phyloP scores from a whole-genome alignment of 169 alveolate species.

The Plasmodium ovale region DNA sequence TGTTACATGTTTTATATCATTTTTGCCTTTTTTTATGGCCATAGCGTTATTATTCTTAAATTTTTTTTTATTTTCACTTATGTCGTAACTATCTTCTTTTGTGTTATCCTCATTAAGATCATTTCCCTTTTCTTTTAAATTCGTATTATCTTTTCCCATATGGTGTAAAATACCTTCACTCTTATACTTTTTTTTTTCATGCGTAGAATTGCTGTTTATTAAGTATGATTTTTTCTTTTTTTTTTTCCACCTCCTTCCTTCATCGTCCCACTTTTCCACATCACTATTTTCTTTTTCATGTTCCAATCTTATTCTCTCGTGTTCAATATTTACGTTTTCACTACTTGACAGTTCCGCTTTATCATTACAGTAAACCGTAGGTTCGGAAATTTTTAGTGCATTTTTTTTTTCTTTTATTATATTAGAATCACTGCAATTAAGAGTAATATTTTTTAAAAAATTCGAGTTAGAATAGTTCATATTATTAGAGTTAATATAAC shows the following conservation, averaged over 20 bases:
- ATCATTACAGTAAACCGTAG: constrained; percentile 1
- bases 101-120: neutral
- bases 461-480: constrained; percentile 8
- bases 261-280: too few species aligned
- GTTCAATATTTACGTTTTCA: neutral
- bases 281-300: neutral
- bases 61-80: constrained; percentile 2
- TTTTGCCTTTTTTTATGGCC: constrained; percentile 12
- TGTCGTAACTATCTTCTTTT: neutral
- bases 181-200: constrained; percentile 17
- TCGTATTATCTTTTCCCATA: neutral
- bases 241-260: neutral
- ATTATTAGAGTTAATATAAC: constrained; percentile 9
- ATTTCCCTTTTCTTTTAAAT: neutral
- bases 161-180: neutral
- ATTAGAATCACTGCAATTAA: constrained; percentile 24
- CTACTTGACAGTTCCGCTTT: neutral
- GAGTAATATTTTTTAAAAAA: constrained; percentile 9
- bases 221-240: constrained; percentile 16
- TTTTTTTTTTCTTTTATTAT: constrained; percentile 14
- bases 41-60: constrained; percentile 6
- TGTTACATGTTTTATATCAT: constrained; percentile 15
- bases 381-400: constrained; percentile 10
- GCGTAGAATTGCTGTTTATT: constrained; percentile 14
- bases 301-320: constrained; percentile 1